phyloP scores from a whole-genome alignment of 371 early-diverging fungal genomes.

The Lichtheimia corymbifera region DNA sequence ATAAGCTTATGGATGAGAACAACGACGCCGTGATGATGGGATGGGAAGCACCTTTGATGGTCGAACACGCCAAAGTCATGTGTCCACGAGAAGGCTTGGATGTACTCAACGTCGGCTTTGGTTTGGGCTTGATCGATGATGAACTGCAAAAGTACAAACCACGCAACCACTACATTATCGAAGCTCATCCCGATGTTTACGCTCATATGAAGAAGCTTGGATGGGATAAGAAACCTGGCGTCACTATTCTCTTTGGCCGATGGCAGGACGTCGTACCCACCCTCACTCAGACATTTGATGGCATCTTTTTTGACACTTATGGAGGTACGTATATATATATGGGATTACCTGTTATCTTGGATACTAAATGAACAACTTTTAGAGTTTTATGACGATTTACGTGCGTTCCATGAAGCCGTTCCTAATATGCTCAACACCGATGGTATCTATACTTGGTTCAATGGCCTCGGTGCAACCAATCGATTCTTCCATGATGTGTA shows the following conservation, averaged over 20 bases:
- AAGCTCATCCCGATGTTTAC: conserved; percentile 97
- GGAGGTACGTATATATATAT: conserved; percentile 43
- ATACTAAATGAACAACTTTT: background rate
- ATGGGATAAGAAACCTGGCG: conserved; percentile 85
- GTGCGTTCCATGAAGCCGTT: conserved; percentile 82
- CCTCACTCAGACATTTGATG: conserved; percentile 74
- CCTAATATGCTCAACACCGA: conserved; percentile 75
- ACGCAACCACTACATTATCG: conserved; percentile 88
- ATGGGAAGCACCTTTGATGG: conserved; percentile 96
- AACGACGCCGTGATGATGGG: conserved; percentile 97
- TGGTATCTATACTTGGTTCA: conserved; percentile 93
- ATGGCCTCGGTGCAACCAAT: conserved; percentile 92
- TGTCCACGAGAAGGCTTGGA: conserved; percentile 65
- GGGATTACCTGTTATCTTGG: background rate
- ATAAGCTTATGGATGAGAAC: conserved; percentile 80
- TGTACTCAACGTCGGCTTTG: conserved; percentile 89
- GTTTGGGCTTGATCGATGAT: conserved; percentile 89
- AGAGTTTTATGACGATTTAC: conserved; percentile 91
- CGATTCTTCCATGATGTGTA: conserved; percentile 95
- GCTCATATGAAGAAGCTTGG: conserved; percentile 81
- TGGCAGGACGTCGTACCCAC: conserved; percentile 92
- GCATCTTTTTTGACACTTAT: conserved; percentile 94
- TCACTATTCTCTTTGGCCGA: conserved; percentile 85
- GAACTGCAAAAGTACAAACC: conserved; percentile 75
- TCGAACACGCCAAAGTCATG: conserved; percentile 82